Conservation (phyloP, 176 grass and related monocot species). For the Phoenix dactylifera region DNA sequence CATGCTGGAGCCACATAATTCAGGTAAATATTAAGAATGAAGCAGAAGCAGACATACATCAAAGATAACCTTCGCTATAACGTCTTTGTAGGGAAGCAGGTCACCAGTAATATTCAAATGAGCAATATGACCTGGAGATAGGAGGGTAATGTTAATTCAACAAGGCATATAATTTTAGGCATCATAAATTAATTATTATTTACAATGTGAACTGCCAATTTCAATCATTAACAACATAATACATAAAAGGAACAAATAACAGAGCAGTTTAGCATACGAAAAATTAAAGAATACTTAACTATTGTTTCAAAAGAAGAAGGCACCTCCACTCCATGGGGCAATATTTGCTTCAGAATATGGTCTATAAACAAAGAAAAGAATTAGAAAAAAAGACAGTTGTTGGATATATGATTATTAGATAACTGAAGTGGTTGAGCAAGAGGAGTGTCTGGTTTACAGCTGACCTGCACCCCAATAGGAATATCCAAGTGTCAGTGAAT, state of each 20-base stretch:
- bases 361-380: constrained; percentile 38
- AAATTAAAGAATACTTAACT: constrained; percentile 40
- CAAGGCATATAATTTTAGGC: background rate
- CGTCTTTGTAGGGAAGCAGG: constrained; percentile 65
- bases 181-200: too few species aligned
- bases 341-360: constrained; percentile 78
- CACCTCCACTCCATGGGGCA: constrained; percentile 71
- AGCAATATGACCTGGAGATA: constrained; percentile 78
- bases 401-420: background rate
- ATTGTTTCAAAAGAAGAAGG: constrained; percentile 98
- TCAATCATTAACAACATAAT: background rate
- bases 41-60: constrained; percentile 46
- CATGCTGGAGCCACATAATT: too few species aligned
- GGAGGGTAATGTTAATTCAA: background rate
- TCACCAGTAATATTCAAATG: constrained; percentile 93
- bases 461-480: constrained; percentile 82
- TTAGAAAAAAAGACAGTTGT: background rate
- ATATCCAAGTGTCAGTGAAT: constrained; percentile 77
- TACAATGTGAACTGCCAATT: background rate
- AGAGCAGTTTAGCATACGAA: background rate
- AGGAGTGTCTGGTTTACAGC: constrained; percentile 18
- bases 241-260: background rate
- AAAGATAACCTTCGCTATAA: constrained; percentile 90
- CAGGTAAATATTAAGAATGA: too few species aligned
- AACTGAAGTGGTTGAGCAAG: constrained; percentile 6